phyloP scores from a whole-genome alignment of 257 asterid genomes.

The Nicotiana undulata region DNA sequence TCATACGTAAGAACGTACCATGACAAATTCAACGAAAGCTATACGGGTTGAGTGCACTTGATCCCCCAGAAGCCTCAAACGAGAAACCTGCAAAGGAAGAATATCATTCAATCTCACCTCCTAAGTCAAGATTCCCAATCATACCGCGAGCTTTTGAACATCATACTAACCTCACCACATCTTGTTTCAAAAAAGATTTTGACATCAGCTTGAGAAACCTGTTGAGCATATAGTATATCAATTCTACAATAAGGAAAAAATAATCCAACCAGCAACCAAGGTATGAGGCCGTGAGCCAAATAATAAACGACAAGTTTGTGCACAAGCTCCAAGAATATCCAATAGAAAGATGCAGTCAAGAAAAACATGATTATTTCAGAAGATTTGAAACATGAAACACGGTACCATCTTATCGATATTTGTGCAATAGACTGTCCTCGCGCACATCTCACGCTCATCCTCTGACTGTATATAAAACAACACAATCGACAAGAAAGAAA shows the following conservation, averaged over 20 bases:
- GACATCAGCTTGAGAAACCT: slow-evolving; percentile 83
- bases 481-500: neutral
- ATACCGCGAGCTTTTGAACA: neutral
- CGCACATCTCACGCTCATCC: slow-evolving; percentile 97
- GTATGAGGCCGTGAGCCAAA: neutral
- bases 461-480: slow-evolving; percentile 46
- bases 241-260: neutral
- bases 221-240: slow-evolving; percentile 2
- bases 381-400: neutral
- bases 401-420: slow-evolving; percentile 84
- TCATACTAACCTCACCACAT: slow-evolving; percentile 71
- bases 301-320: neutral
- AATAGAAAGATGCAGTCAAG: neutral
- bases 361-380: neutral
- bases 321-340: neutral
- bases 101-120: neutral
- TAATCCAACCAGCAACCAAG: neutral
- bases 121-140: neutral
- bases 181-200: slow-evolving; percentile 75
- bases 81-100: slow-evolving; percentile 65
- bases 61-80: slow-evolving; percentile 93
- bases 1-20: slow-evolving; percentile 34
- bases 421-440: slow-evolving; percentile 95
- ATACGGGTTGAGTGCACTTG: slow-evolving; percentile 82
- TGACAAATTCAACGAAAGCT: slow-evolving; percentile 79